Base-by-base conservation (phyloP, 148 eudicot species). In the Rhododendron molle region DNA sequence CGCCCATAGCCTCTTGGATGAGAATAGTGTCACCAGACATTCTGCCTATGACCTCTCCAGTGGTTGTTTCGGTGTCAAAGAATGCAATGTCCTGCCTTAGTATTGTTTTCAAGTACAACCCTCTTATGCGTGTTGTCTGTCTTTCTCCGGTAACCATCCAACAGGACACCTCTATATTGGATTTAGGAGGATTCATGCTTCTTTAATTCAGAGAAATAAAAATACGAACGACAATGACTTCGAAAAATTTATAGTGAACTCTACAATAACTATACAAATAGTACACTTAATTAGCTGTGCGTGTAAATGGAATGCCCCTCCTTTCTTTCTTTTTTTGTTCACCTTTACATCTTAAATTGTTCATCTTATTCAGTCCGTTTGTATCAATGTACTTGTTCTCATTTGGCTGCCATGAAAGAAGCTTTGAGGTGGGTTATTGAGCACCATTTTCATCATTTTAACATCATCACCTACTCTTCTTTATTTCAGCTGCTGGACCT, bases 21-120 rank as follows among this genome's bases (percentile, higher is more conserved):
- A 95, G 96, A 85, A 95, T 89, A 6, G 99, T 94, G 44, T 97
- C 99, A 3, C 98, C 98, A 47, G 99, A 97, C 96, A 95, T 92
- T 34, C 96, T 91, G 20, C 96, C 93, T 21, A 97, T 91, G 82
- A 97, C 94, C 88, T 95, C 96, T 72, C 99, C 99, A 0, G 98
- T 93, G 21, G 89, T 89, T n/a, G 96, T 93, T 88, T 97, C 94
- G 5, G 96, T 93, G 90, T 97, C 99, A 69, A 97, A 97, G 86
- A 93, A 97, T 30, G 89, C 93, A 23, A 97, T 89, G 82, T 97
- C 99, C 82, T 97, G 99, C 82, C 93, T 90, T 43, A 95, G 87
- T 46, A 97, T 91, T 13, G 97, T 90, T 83, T 91, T 89, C 88
- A 95, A 87, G 91, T 97, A 95, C 44, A 97, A 84, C 38, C 93